Evolutionary conservation across 1,284 basidiomycete genomes (phyloP), one percentile per base, ranked within the genome.

Genomic region (Lignosus rhinocerotis): DNA sequence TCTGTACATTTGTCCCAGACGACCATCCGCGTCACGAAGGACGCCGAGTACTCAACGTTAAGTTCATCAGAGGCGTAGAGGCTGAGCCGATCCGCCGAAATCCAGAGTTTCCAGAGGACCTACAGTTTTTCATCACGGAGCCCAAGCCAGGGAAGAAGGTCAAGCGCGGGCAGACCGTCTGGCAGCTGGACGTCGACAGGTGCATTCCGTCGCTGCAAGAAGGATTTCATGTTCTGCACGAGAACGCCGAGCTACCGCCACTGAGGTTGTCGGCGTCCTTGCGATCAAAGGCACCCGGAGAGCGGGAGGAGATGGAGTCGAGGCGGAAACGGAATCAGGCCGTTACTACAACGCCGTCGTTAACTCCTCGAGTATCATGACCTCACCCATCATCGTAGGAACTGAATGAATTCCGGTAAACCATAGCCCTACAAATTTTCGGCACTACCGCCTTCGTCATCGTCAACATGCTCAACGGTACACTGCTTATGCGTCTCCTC

Each of bases 171-270:
- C 2, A 8, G 16, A 9, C 21, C 1, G 25, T 31, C 2, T 59
- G 58, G 58, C 43, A 39, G 17, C 32, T 59, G 19, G 44, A 51
- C 21, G 6, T 55, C 9, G 53, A 59, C 19, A 21, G 19, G 19
- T 55, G 48, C 19, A 33, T 16, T 2, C 30, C 19, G 7, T 34
- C 8, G 31, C 38, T 50, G 30, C n/a, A 43, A 9, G 49, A 47
- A 36, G 58, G 53, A 12, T 59, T 59, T 16, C 43, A 39, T 16
- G 43, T 50, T 11, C 48, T 59, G 25, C 55, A 55, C 31, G 58
- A 50, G 32, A 59, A 59, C 39, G n/a, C n/a, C 21, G n/a, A 39
- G 43, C 36, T 59, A n/a, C 58, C 58, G 9, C 14, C 48, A 6
- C 9, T 39, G 36, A 8, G 36, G 11, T 14, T n/a, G 11, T n/a